A percentile compares a stretch with the other conserved stretches of the same genome.
Evolutionary conservation across 2,329 filamentous ascomycete species (phyloP).

Genomic region (Cercospora sojina): DNA sequence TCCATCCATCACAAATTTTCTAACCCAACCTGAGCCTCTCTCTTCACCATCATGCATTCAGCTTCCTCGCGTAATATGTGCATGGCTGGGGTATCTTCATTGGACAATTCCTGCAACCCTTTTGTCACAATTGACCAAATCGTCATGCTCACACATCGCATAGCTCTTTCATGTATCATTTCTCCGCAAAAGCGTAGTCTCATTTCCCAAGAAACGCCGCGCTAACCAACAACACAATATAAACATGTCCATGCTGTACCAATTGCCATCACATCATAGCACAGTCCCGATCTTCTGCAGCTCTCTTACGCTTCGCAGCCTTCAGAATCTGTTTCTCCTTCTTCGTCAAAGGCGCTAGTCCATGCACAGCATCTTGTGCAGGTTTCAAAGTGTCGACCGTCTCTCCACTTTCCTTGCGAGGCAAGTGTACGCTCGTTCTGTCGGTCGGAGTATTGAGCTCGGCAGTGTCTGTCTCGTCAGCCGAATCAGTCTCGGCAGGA

Average conservation of each 20-base stretch:
- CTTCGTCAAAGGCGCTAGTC: conserved; percentile 21
- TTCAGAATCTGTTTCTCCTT: conserved; percentile 35
- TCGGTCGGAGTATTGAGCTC: conserved; percentile 9
- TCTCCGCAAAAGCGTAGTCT: neutral
- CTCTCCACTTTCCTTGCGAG: conserved; percentile 2
- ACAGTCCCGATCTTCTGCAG: conserved; percentile 46
- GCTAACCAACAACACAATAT: neutral
- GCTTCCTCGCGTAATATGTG: too few relatives aligned
- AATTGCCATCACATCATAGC: conserved; percentile 42
- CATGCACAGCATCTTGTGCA: conserved; percentile 8
- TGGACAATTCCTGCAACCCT: too few relatives aligned
- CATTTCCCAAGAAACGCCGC: neutral
- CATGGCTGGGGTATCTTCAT: too few relatives aligned
- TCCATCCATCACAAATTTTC: too few relatives aligned
- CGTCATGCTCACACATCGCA: neutral
- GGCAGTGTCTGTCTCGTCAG: neutral
- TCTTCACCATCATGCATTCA: too few relatives aligned
- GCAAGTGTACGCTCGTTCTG: conserved; percentile 1
- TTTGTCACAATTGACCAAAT: too few relatives aligned
- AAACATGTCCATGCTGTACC: neutral
- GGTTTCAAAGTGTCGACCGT: conserved; percentile 10
- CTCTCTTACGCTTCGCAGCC: conserved; percentile 29
- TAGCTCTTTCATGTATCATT: neutral
- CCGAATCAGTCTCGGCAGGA: neutral
- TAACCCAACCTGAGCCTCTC: too few relatives aligned